Percentiles rank a stretch among this genome's conserved stretches.
These are phyloP conservation scores for Scheffersomyces insectosa DNA, from an alignment of 1,139 yeast genomes.

Conservation along the genomic window DNA sequence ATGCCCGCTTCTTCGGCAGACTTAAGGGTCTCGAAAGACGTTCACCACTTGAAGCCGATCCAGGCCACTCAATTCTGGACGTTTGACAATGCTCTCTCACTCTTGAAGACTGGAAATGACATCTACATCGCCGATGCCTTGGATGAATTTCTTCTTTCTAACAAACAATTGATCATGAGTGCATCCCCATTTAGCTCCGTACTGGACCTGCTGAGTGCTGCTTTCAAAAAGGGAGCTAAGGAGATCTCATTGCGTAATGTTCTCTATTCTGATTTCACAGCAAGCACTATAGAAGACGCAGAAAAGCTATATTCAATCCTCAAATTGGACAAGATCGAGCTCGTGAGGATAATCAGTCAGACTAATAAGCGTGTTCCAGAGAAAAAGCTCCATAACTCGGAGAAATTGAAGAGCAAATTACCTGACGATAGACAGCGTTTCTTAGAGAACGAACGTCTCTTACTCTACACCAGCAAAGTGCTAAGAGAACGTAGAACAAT, in stretches of 20 bases:
- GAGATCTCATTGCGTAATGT: slow-evolving; percentile 43
- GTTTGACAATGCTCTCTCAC: slow-evolving; percentile 40
- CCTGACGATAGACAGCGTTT: slow-evolving; percentile 37
- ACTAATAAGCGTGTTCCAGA: slow-evolving; percentile 39
- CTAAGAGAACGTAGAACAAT: slow-evolving; percentile 50
- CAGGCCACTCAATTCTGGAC: slow-evolving; percentile 46
- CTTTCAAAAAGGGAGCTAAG: slow-evolving; percentile 13
- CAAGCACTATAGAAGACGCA: slow-evolving; percentile 38
- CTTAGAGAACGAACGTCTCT: slow-evolving; percentile 30
- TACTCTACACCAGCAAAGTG: slow-evolving; percentile 33
- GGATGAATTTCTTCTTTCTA: slow-evolving; percentile 45
- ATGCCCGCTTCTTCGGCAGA: neutral
- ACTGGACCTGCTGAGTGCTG: neutral
- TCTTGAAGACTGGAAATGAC: slow-evolving; percentile 33
- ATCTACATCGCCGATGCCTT: slow-evolving; percentile 40
- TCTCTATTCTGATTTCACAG: slow-evolving; percentile 35
- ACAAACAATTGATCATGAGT: slow-evolving; percentile 25
- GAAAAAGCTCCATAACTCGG: slow-evolving; percentile 18
- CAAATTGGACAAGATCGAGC: slow-evolving; percentile 39
- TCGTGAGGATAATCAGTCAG: slow-evolving; percentile 47
- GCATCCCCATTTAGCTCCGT: slow-evolving; percentile 34
- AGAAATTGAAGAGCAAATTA: slow-evolving; percentile 32
- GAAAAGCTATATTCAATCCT: slow-evolving; percentile 35
- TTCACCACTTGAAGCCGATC: slow-evolving; percentile 28
- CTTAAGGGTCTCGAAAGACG: neutral